phyloP scores from a whole-genome alignment of 2,329 filamentous ascomycete species.

The Aspergillus novoparasiticus region DNA sequence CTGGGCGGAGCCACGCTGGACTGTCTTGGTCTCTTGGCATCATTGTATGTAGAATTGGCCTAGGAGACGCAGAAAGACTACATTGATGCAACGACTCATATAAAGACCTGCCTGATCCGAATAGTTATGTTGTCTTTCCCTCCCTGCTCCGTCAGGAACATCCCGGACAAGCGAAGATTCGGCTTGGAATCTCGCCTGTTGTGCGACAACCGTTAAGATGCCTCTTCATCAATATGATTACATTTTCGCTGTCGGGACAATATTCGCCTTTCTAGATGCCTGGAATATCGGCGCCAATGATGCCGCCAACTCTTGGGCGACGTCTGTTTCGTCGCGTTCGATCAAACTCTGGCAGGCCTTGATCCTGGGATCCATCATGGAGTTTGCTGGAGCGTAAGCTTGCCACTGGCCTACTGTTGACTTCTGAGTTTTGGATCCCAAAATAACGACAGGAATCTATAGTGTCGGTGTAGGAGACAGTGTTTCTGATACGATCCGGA shows the following conservation, averaged over 20 bases:
- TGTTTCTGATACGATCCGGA: constrained; percentile 22
- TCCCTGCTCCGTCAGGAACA: no score
- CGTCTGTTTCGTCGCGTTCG: constrained; percentile 22
- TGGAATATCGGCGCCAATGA: constrained; percentile 25
- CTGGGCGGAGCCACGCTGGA: no score
- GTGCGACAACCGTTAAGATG: constrained; percentile 6
- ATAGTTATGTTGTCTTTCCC: no score
- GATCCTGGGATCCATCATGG: constrained; percentile 20
- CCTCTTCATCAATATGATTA: constrained; percentile 21
- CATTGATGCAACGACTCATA: no score
- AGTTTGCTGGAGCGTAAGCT: constrained; percentile 19
- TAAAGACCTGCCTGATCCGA: no score
- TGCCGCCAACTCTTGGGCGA: constrained; percentile 26
- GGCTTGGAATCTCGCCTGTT: no score
- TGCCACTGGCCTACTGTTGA: no score
- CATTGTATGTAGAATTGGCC: no score
- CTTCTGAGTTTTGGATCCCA: no score
- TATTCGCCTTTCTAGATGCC: constrained; percentile 24
- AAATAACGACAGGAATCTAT: not conserved
- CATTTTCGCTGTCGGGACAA: constrained; percentile 21
- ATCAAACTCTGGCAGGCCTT: constrained; percentile 23
- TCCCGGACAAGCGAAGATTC: no score
- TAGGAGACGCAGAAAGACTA: no score
- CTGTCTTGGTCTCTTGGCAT: no score
- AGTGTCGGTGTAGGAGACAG: constrained; percentile 22